Percentiles rank a stretch among this genome's conserved stretches.
Conservation (phyloP, 306 rosid genomes). For the Sicyos edulis region DNA sequence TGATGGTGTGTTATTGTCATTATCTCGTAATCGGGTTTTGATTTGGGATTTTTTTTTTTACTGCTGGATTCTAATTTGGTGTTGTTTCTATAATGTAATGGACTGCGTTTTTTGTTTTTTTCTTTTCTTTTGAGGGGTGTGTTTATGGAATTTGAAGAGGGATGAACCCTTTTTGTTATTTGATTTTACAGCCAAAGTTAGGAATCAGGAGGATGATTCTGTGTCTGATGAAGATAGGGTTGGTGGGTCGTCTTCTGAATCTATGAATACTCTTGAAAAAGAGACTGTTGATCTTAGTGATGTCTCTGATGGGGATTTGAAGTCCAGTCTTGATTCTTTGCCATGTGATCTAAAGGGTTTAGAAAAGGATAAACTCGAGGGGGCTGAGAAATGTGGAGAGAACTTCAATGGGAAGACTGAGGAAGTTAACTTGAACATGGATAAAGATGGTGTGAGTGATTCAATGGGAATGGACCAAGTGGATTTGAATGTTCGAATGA, state of each 20-base stretch:
- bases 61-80: background rate
- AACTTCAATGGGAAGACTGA: slow-evolving; percentile 29
- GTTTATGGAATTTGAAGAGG: slow-evolving; percentile 9
- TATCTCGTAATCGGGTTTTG: background rate
- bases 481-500: slow-evolving; percentile 32
- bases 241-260: slow-evolving; percentile 38
- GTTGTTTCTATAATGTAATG: no score
- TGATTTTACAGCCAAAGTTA: slow-evolving; percentile 52
- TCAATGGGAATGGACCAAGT: no score
- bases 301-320: slow-evolving; percentile 48
- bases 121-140: no score
- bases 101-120: no score
- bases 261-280: slow-evolving; percentile 45
- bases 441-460: slow-evolving; percentile 2
- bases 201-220: slow-evolving; percentile 37
- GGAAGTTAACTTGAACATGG: no score
- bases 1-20: background rate
- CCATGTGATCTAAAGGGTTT: slow-evolving; percentile 24
- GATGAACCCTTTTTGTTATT: background rate
- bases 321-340: slow-evolving; percentile 33
- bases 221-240: slow-evolving; percentile 50
- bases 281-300: slow-evolving; percentile 39
- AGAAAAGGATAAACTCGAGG: slow-evolving; percentile 32
- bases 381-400: slow-evolving; percentile 27
- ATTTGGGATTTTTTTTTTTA: background rate